Evolutionary conservation across 2,329 filamentous ascomycete species (phyloP).

Genomic region (Cordyceps militaris): DNA sequence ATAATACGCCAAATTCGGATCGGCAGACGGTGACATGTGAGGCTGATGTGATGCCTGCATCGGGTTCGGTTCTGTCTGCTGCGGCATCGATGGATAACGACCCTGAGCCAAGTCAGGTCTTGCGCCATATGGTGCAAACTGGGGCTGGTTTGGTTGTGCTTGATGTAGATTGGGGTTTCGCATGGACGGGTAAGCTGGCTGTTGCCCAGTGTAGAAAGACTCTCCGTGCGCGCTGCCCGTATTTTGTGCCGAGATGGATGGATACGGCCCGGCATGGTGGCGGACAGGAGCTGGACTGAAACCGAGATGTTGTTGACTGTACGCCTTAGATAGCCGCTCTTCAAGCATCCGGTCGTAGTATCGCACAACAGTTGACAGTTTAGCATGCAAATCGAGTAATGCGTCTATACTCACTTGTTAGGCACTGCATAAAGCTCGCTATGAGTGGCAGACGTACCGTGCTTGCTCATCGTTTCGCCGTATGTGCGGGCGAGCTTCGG

Average conservation of each 20-base stretch:
- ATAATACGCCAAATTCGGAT: constrained; percentile 53
- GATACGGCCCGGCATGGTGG: constrained; percentile 59
- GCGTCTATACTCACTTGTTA: constrained; percentile 54
- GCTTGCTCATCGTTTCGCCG: constrained; percentile 99
- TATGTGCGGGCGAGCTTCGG: constrained; percentile 94
- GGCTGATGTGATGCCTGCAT: constrained; percentile 26
- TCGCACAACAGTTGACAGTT: constrained; percentile 89
- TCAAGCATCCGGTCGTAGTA: constrained; percentile 99
- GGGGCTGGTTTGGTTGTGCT: constrained; percentile 31
- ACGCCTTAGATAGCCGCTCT: constrained; percentile 86
- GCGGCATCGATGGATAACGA: constrained; percentile 39
- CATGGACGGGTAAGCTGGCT: constrained; percentile 47
- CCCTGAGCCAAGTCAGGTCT: constrained; percentile 31
- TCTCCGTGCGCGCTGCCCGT: constrained; percentile 51
- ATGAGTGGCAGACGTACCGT: constrained; percentile 53
- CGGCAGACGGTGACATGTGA: constrained; percentile 28
- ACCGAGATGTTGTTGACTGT: constrained; percentile 68
- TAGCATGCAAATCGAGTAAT: constrained; percentile 86
- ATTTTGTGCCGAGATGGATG: constrained; percentile 54
- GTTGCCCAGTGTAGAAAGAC: constrained; percentile 72
- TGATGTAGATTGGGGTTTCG: constrained; percentile 31
- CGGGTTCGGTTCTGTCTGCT: constrained; percentile 22
- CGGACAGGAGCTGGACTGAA: constrained; percentile 51
- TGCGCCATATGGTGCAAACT: constrained; percentile 38
- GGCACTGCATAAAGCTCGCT: background rate